Evolutionary conservation across 2,329 filamentous ascomycete genomes (phyloP).

Genomic region (Lanzia echinophila): DNA sequence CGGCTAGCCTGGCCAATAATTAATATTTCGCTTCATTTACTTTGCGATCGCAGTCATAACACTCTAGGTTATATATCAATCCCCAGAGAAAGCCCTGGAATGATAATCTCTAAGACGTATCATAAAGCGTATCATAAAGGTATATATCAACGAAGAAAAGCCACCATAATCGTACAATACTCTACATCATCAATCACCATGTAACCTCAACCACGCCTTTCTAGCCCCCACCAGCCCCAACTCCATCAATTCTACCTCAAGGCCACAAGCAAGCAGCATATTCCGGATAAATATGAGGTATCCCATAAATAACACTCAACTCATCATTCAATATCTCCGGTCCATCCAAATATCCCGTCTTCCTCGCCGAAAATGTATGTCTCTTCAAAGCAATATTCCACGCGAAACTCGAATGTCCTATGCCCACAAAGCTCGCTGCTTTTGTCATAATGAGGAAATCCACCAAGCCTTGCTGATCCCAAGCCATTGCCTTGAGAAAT

Average conservation of each 20-base stretch:
- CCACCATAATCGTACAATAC: too few species aligned
- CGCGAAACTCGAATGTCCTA: conserved; percentile 39
- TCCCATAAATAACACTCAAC: conserved; percentile 23
- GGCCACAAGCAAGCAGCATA: conserved; percentile 25
- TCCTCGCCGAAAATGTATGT: conserved; percentile 14
- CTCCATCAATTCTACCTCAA: background rate
- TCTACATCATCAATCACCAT: too few species aligned
- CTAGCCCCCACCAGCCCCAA: background rate
- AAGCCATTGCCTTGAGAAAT: conserved; percentile 33
- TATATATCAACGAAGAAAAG: too few species aligned
- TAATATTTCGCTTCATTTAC: too few species aligned
- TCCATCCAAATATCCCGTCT: conserved; percentile 16
- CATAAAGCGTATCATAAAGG: too few species aligned
- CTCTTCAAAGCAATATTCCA: conserved; percentile 38
- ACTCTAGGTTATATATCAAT: too few species aligned
- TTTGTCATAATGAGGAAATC: conserved; percentile 43
- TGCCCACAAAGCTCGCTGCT: conserved; percentile 37
- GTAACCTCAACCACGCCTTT: background rate
- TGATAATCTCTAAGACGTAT: too few species aligned
- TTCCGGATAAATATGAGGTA: conserved; percentile 14
- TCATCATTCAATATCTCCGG: conserved; percentile 22
- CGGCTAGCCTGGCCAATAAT: too few species aligned
- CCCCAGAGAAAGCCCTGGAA: too few species aligned
- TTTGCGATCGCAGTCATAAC: too few species aligned
- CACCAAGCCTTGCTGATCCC: conserved; percentile 42